Evolutionary conservation across 2,329 filamentous ascomycete genomes (phyloP).

Genomic region (Zasmidium citrigriseum): DNA sequence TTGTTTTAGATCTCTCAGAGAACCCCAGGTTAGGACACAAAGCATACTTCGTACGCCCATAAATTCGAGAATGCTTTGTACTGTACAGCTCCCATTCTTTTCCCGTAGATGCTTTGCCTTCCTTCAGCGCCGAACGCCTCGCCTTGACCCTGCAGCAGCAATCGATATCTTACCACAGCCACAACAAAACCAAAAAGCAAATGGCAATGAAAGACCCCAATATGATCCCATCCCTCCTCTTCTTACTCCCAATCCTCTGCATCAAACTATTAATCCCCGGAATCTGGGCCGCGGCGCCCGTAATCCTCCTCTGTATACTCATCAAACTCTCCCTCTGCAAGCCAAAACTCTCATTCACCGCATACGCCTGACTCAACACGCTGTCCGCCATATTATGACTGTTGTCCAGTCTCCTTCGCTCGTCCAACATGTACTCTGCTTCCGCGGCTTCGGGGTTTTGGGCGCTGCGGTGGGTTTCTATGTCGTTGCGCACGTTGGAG

Average conservation of each 20-base stretch:
- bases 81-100: neutral
- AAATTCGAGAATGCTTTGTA: neutral
- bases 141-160: neutral
- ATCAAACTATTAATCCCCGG: conserved; percentile 93
- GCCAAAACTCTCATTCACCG: conserved; percentile 88
- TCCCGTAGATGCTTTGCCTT: neutral
- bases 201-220: conserved; percentile 88
- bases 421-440: conserved; percentile 95
- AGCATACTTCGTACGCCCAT: neutral
- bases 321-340: conserved; percentile 84
- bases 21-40: no score
- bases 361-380: conserved; percentile 92
- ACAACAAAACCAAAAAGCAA: conserved; percentile 85
- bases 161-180: conserved; percentile 59
- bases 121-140: neutral
- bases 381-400: conserved; percentile 87
- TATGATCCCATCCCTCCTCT: conserved; percentile 91
- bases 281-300: conserved; percentile 83
- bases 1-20: no score
- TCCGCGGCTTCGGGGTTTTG: conserved; percentile 77
- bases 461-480: conserved; percentile 75
- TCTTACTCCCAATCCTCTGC: conserved; percentile 88
- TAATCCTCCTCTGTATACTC: conserved; percentile 88
- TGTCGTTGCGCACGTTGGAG: conserved; percentile 86
- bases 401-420: conserved; percentile 81